Evolutionary conservation across 192 early-diverging fungal species (phyloP).

Genomic region (Podila minutissima): DNA sequence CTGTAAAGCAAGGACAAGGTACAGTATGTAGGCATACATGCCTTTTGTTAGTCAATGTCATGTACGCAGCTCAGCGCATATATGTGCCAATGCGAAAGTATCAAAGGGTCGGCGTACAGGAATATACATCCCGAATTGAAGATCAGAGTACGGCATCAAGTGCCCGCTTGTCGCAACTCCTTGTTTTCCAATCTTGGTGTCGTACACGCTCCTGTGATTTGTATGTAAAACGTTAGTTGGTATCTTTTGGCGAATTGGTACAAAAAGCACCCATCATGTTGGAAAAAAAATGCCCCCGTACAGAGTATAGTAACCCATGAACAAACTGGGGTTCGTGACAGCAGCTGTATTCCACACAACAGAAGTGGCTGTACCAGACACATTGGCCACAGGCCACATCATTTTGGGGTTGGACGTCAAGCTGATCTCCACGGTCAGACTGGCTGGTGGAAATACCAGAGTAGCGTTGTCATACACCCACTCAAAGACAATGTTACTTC

Average conservation of each 20-base stretch:
- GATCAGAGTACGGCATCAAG: slow-evolving; percentile 37
- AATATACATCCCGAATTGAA: slow-evolving; percentile 41
- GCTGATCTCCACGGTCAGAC: slow-evolving; percentile 22
- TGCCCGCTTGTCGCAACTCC: slow-evolving; percentile 37
- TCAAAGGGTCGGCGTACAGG: slow-evolving; percentile 7
- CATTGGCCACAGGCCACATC: slow-evolving; percentile 30
- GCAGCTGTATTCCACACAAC: slow-evolving; percentile 23
- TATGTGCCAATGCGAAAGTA: neutral
- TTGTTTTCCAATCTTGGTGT: slow-evolving; percentile 31
- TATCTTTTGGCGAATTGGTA: neutral
- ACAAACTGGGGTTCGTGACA: neutral
- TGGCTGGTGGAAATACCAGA: slow-evolving; percentile 13
- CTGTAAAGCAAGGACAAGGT: neutral
- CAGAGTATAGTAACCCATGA: slow-evolving; percentile 44
- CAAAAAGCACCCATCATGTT: neutral
- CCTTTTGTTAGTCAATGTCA: neutral
- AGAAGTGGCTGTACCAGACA: slow-evolving; percentile 23
- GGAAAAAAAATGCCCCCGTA: slow-evolving; percentile 4
- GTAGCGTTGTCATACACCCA: slow-evolving; percentile 37
- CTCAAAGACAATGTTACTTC: slow-evolving; percentile 29
- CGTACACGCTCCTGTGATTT: slow-evolving; percentile 27
- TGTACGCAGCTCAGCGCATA: neutral
- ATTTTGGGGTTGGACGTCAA: slow-evolving; percentile 18
- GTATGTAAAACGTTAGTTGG: neutral
- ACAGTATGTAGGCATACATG: neutral